Conservation (phyloP, 345 rosid genomes). For the Eucalyptus sp. region DNA sequence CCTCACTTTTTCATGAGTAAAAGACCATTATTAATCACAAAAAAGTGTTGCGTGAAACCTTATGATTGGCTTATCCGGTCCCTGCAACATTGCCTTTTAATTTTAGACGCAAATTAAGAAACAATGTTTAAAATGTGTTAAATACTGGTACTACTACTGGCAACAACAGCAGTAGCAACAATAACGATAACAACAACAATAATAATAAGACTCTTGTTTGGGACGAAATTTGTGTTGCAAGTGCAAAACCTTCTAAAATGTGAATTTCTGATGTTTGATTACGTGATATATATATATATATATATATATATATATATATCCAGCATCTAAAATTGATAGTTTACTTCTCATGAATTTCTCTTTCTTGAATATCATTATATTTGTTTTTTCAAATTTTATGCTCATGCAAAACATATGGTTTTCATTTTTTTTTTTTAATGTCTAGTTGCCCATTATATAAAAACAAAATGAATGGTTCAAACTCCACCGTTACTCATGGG, state of each 20-base stretch:
- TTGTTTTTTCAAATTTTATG: background rate
- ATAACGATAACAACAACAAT: too few relatives aligned
- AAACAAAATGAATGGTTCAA: background rate
- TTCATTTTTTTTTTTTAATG: background rate
- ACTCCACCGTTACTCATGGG: too few relatives aligned
- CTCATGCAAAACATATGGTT: background rate
- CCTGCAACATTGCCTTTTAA: background rate
- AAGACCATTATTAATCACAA: background rate
- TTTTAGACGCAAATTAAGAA: background rate
- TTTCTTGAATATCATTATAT: background rate
- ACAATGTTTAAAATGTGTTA: background rate
- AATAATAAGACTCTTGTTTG: background rate
- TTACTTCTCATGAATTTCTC: background rate
- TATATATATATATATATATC: too few relatives aligned
- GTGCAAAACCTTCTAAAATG: background rate
- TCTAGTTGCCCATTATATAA: background rate
- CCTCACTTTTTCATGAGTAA: background rate
- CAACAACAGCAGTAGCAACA: accelerated
- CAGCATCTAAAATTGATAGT: background rate
- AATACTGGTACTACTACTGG: accelerated
- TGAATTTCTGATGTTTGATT: background rate
- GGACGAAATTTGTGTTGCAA: background rate
- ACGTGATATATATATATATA: too few relatives aligned
- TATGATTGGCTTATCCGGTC: background rate
- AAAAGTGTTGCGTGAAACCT: background rate